Base-by-base conservation (phyloP, 345 rosid genomes). In the Salix purpurea region DNA sequence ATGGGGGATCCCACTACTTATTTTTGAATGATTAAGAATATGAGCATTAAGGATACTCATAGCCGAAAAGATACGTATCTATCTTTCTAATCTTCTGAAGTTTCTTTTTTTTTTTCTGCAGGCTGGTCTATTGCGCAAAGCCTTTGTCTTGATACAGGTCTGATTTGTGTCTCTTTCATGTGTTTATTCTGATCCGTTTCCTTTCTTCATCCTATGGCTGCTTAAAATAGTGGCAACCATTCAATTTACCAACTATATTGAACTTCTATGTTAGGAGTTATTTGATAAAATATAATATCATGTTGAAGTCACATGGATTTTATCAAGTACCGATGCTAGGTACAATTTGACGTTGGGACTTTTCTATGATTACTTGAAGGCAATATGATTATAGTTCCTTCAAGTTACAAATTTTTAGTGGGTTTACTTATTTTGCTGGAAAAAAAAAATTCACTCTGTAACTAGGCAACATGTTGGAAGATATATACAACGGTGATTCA, bases 101-200 rank as follows among this genome's bases (percentile, higher is more conserved):
- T 36, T 69, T 28, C 52, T 50, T 48, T 74, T 58, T 79, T 79
- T 76, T 13, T 70, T 58, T 5, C 7, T 89, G 84, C 90, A 95
- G 99, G 94, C 86, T 83, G 96, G 99, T 83, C 88, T 93, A 68
- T 91, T 91, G 34, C 93, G 94, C 75, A 88, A 89, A 86, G 65
- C 93, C 66, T 88, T 96, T 72, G 89, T 93, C 76, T 85, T 96
- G 84, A 93, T 96, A 86, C 99, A 96, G 98, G 99, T 95, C 65
- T 76, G 84, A 78, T 78, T 77, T 67, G 10, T 65, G 16, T 30
- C 24, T 66, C 14, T 48, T 52, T 30, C 40, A 1, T 32, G 15
- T 46, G 15, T 32, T 21, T 42, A 34, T 30, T 23, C 18, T 50
- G 56, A 50, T 50, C 56, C 8, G 2, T 5, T 16, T 50, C 56